These are phyloP conservation scores for Verbascum thapsus DNA, from an alignment of 257 asterid species.

Conservation along the genomic window DNA sequence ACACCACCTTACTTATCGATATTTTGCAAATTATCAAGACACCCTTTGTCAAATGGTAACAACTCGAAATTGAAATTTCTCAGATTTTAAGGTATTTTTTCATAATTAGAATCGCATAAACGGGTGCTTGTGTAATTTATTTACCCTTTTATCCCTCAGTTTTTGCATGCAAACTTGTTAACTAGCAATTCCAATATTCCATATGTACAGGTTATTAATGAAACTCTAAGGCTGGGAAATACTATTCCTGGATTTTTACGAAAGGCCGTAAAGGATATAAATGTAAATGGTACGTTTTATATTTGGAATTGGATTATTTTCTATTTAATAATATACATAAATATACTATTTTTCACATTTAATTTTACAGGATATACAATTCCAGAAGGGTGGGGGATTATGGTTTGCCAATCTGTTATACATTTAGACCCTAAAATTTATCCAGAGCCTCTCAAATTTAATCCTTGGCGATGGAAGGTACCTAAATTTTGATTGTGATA, in stretches of 20 bases:
- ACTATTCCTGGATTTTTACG: conserved; percentile 34
- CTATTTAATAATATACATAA: background rate
- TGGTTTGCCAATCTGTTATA: conserved; percentile 26
- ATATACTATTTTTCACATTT: background rate
- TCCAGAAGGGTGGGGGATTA: conserved; percentile 42
- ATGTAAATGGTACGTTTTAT: conserved; percentile 28
- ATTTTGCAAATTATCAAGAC: no score
- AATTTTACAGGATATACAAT: conserved; percentile 37
- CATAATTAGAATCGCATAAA: no score
- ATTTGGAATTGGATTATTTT: background rate
- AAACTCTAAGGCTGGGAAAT: conserved; percentile 34
- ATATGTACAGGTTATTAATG: conserved; percentile 33
- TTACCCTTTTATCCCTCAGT: no score
- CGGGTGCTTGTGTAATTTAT: no score
- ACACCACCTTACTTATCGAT: no score
- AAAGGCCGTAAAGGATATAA: conserved; percentile 31
- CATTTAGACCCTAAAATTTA: conserved; percentile 38
- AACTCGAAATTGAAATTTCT: no score
- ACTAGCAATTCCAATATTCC: no score
- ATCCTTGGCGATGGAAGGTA: conserved; percentile 48
- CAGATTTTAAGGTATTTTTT: no score
- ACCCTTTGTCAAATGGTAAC: no score
- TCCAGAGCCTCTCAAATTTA: conserved; percentile 35
- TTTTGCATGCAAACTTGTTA: background rate
- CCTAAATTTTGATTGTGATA: background rate